Conservation (phyloP, 2,329 filamentous ascomycete species). For the Scortechinia acanthostroma region DNA sequence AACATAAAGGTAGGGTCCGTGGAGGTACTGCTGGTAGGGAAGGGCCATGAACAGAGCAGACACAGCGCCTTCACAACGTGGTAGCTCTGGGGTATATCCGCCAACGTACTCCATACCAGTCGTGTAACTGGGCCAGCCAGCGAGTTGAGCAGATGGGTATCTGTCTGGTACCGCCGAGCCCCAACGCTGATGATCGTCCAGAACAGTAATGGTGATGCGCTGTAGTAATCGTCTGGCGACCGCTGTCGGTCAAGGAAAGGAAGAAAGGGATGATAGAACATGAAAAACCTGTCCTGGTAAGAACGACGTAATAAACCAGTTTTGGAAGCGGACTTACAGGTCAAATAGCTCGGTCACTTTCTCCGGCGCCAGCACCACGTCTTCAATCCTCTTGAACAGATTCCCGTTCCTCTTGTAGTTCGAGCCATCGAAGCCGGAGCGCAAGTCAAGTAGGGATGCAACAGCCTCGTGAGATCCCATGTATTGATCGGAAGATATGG, state of each 20-base stretch:
- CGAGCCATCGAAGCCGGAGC: conserved; percentile 35
- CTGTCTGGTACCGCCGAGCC: conserved; percentile 46
- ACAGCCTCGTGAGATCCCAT: conserved; percentile 38
- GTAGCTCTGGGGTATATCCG: conserved; percentile 54
- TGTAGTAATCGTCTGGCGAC: conserved; percentile 46
- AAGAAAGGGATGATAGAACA: conserved; percentile 55
- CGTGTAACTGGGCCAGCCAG: conserved; percentile 42
- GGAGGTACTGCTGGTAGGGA: conserved; percentile 55
- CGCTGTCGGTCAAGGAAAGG: conserved; percentile 49
- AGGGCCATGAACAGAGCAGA: conserved; percentile 57
- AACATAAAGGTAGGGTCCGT: conserved; percentile 61
- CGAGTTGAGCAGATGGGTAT: conserved; percentile 35
- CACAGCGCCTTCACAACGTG: conserved; percentile 58
- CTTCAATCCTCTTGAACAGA: conserved; percentile 38
- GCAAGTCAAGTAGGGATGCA: conserved; percentile 36
- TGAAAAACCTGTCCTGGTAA: conserved; percentile 47
- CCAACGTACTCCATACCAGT: conserved; percentile 53
- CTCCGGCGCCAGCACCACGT: conserved; percentile 28
- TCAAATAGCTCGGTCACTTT: conserved; percentile 34
- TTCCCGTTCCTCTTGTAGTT: conserved; percentile 18
- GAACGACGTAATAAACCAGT: neutral
- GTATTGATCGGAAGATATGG: conserved; percentile 16
- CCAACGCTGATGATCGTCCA: conserved; percentile 61
- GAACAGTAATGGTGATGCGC: conserved; percentile 54
- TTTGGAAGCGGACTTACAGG: conserved; percentile 18